Conservation (phyloP, 176 grass and related monocot genomes). For the Musa acuminata region DNA sequence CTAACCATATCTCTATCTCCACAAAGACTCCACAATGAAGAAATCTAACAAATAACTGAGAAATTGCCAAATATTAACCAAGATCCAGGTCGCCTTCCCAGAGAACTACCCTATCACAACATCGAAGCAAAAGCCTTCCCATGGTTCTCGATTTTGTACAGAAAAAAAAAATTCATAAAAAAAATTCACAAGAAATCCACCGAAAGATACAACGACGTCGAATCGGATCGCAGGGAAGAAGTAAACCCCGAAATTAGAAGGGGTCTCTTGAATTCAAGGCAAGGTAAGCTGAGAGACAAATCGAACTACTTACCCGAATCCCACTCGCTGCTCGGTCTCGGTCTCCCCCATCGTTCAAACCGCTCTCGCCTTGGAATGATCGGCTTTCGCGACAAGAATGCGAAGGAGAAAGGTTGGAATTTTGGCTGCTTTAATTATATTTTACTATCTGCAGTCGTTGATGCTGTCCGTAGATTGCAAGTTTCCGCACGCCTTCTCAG, state of each 20-base stretch:
- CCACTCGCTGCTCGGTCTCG: neutral
- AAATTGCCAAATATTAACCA: neutral
- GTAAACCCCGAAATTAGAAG: neutral
- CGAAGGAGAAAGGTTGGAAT: neutral
- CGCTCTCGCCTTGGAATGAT: neutral
- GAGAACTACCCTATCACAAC: neutral
- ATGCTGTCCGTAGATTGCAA: too few species aligned
- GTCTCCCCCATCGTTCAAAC: neutral
- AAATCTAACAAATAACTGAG: neutral
- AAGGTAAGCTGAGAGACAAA: neutral
- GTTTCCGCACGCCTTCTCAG: too few species aligned
- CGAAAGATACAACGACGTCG: neutral
- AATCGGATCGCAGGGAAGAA: neutral
- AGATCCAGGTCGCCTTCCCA: neutral
- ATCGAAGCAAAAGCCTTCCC: neutral
- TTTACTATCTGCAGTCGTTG: neutral
- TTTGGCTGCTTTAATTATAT: neutral
- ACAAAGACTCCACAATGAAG: neutral
- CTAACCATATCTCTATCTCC: neutral
- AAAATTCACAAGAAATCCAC: neutral
- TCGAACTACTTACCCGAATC: neutral
- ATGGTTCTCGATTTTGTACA: neutral
- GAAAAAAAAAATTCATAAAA: neutral
- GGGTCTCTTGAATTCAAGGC: neutral
- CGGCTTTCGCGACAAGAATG: neutral